These are phyloP conservation scores for Podaxis mareebaensis DNA, from an alignment of 768 basidiomycete genomes.

Conservation along the genomic window DNA sequence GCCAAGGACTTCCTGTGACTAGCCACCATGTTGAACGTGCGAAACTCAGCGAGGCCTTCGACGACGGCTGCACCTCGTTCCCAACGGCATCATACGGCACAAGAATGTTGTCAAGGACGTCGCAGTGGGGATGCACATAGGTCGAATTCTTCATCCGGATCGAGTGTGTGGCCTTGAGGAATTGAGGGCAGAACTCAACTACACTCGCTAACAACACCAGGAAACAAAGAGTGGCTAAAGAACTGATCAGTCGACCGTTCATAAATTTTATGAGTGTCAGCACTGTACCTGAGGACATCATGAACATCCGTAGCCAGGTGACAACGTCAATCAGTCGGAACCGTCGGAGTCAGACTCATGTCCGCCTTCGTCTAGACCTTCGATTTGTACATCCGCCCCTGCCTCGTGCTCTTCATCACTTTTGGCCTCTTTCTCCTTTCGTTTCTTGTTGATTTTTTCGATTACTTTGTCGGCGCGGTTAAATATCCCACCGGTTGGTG, in stretches of 20 bases:
- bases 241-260: background rate
- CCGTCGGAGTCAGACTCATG: slow-evolving; percentile 38
- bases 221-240: background rate
- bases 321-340: slow-evolving; percentile 23
- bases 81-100: background rate
- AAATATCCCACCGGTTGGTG: slow-evolving; percentile 94
- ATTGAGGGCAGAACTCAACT: background rate
- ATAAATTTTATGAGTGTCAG: background rate
- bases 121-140: background rate
- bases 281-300: slow-evolving; percentile 17
- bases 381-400: slow-evolving; percentile 53
- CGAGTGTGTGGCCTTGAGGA: background rate
- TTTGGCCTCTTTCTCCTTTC: slow-evolving; percentile 54
- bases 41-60: background rate
- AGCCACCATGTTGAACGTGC: background rate
- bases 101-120: background rate
- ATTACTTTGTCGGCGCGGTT: slow-evolving; percentile 94
- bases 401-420: slow-evolving; percentile 45
- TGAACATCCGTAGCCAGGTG: background rate
- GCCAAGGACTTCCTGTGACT: background rate
- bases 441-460: slow-evolving; percentile 78
- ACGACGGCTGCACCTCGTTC: background rate
- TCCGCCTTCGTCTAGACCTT: slow-evolving; percentile 47
- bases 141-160: background rate
- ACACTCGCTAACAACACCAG: background rate